Evolutionary conservation across 371 early-diverging fungal species (phyloP).

Genomic region (Mucor plumbeus): DNA sequence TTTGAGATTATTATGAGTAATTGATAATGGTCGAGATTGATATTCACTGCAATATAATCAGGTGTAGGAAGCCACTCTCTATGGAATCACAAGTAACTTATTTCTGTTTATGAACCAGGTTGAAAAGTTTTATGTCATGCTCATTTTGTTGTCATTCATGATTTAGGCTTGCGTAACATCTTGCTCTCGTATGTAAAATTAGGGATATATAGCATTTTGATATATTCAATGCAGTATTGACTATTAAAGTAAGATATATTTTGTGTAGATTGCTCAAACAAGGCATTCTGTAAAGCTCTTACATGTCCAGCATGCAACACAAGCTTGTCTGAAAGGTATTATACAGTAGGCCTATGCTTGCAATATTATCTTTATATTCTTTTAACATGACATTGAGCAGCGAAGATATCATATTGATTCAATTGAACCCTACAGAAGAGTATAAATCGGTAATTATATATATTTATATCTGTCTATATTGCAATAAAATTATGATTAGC

Average conservation of each 20-base stretch:
- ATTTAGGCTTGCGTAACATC: constrained; percentile 73
- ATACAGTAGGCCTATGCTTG: background rate
- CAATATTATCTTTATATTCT: too few relatives aligned
- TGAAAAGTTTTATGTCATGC: background rate
- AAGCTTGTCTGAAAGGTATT: constrained; percentile 44
- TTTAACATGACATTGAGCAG: constrained; percentile 29
- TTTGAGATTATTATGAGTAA: background rate
- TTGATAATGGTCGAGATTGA: constrained; percentile 35
- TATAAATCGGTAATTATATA: constrained; percentile 56
- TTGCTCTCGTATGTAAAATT: constrained; percentile 65
- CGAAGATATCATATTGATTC: constrained; percentile 71
- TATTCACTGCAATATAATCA: constrained; percentile 65
- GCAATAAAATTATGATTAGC: background rate
- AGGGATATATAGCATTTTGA: background rate
- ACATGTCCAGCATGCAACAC: constrained; percentile 83
- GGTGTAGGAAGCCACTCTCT: constrained; percentile 55
- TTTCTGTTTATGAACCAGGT: background rate
- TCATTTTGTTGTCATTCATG: background rate
- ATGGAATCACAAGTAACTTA: constrained; percentile 39
- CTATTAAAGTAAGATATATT: constrained; percentile 66
- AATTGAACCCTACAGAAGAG: constrained; percentile 76
- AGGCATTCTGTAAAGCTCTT: constrained; percentile 58
- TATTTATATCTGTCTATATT: too few relatives aligned
- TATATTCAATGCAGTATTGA: background rate
- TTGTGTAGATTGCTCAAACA: constrained; percentile 73